phyloP scores from a whole-genome alignment of 2,329 filamentous ascomycete species.

The Trichophaea hybrida region DNA sequence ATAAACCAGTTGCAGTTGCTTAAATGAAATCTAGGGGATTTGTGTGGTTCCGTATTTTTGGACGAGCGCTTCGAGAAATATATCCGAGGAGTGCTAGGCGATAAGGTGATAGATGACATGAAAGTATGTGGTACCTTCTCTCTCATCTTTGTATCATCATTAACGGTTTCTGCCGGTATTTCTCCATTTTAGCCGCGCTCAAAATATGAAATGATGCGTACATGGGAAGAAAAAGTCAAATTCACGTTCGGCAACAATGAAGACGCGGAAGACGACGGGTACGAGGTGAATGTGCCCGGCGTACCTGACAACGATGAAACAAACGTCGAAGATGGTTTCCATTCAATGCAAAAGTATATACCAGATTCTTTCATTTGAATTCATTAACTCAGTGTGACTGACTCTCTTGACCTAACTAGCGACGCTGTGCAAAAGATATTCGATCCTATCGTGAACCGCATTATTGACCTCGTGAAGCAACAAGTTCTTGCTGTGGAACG shows the following conservation, averaged over 20 bases:
- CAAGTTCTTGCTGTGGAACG: conserved; percentile 21
- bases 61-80: conserved; percentile 71
- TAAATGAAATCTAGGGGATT: not conserved
- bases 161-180: not conserved
- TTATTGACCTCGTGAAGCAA: conserved; percentile 45
- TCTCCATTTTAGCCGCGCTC: not conserved
- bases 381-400: not conserved
- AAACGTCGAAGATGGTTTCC: conserved; percentile 60
- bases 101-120: conserved; percentile 32
- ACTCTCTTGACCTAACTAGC: not conserved
- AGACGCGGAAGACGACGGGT: not conserved
- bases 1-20: too few relatives aligned
- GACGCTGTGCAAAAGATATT: conserved; percentile 42
- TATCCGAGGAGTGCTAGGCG: conserved; percentile 51
- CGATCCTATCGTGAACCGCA: conserved; percentile 57
- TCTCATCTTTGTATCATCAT: not conserved
- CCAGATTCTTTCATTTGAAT: not conserved
- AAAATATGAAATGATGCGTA: not conserved
- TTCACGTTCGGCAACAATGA: conserved; percentile 9
- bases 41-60: conserved; percentile 46
- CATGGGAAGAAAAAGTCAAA: conserved; percentile 16
- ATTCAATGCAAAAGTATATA: conserved; percentile 29
- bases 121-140: not conserved
- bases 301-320: conserved; percentile 62
- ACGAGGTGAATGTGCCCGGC: conserved; percentile 27